Percentiles rank a stretch among this genome's conserved stretches.
Evolutionary conservation across 176 grass and related monocot species (phyloP).

Genomic region (Melocanna baccifera): DNA sequence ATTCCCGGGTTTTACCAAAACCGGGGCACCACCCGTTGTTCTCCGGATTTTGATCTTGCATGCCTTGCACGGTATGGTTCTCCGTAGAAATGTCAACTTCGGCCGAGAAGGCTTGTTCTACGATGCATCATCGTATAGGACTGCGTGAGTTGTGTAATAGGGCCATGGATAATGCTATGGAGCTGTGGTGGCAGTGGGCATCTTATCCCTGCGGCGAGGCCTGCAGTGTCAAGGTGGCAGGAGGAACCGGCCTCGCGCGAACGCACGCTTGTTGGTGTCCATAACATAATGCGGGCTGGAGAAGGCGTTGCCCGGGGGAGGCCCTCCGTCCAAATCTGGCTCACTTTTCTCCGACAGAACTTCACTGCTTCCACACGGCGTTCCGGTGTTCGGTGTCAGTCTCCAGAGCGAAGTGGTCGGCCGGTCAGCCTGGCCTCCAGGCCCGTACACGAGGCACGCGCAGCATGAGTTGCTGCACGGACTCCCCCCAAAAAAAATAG

Average conservation of each 20-base stretch:
- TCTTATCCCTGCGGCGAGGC: neutral
- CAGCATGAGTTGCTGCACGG: no score
- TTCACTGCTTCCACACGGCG: neutral
- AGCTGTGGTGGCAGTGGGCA: neutral
- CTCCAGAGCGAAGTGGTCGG: neutral
- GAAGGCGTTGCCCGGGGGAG: slow-evolving; percentile 24
- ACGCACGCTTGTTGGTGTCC: neutral
- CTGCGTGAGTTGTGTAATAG: neutral
- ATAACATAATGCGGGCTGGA: neutral
- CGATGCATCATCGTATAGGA: neutral
- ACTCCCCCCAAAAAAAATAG: no score
- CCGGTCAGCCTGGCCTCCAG: no score
- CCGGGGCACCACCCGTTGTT: slow-evolving; percentile 22
- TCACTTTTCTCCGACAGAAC: neutral
- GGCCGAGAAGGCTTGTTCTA: neutral
- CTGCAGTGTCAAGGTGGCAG: neutral
- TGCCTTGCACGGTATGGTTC: neutral
- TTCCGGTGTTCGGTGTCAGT: neutral
- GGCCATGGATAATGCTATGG: neutral
- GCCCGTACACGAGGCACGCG: no score
- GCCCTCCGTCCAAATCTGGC: neutral
- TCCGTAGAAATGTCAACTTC: neutral
- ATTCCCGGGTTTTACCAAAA: slow-evolving; percentile 2
- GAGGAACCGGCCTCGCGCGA: neutral
- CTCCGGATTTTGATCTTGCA: neutral